Conservation (phyloP, 2,329 filamentous ascomycete genomes). For the Xylaria sp. region DNA sequence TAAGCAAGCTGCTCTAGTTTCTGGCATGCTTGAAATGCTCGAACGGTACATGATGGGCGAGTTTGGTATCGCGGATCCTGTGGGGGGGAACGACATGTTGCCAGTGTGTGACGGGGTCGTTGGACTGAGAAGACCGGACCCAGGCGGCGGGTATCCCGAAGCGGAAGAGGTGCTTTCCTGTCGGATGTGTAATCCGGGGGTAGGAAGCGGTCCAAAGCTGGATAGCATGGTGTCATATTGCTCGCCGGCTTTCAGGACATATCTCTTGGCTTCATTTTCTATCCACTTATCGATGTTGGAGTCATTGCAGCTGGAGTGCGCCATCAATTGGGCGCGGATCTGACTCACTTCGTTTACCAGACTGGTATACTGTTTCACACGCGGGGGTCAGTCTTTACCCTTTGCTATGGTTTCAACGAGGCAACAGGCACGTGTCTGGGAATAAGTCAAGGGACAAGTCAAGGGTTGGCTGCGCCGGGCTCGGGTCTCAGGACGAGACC, state of each 20-base stretch:
- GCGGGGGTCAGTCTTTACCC: not conserved
- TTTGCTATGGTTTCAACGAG: not conserved
- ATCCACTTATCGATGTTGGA: constrained; percentile 57
- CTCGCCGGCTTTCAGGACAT: constrained; percentile 44
- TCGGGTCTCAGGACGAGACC: not conserved
- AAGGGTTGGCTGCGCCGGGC: not conserved
- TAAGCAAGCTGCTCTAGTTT: not conserved
- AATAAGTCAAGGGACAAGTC: not conserved
- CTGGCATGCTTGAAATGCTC: constrained; percentile 8
- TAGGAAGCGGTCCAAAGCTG: constrained; percentile 15
- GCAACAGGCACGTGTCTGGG: not conserved
- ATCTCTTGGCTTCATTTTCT: constrained; percentile 53
- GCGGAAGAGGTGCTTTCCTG: constrained; percentile 22
- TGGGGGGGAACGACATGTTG: constrained; percentile 17
- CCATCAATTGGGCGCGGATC: constrained; percentile 56
- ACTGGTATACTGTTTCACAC: constrained; percentile 33
- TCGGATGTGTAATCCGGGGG: constrained; percentile 10
- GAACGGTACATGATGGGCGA: constrained; percentile 27
- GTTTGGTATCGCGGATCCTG: constrained; percentile 7
- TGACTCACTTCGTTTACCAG: constrained; percentile 49
- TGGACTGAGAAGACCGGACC: constrained; percentile 19
- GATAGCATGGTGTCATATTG: constrained; percentile 36
- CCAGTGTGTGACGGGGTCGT: constrained; percentile 10
- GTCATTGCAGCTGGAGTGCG: constrained; percentile 55
- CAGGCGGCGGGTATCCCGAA: constrained; percentile 19